Percentiles rank a stretch among this genome's conserved stretches.
These are phyloP conservation scores for Plasmodium inui DNA, from an alignment of 169 alveolate genomes.

Conservation along the genomic window DNA sequence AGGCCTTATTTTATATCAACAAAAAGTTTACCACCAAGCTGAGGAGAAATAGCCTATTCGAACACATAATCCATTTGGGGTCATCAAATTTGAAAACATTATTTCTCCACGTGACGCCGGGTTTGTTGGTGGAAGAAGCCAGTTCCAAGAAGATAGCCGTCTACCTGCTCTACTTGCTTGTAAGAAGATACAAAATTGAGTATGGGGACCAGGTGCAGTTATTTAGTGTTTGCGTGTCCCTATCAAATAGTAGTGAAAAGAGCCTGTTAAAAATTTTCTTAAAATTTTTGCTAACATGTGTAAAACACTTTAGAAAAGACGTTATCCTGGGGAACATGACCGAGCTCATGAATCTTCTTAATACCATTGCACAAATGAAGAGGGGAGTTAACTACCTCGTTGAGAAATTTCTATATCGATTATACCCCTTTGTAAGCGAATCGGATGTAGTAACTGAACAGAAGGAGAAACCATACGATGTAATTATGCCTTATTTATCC, in stretches of 20 bases:
- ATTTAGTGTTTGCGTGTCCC: constrained; percentile 21
- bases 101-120: constrained; percentile 59
- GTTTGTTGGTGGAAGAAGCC: constrained; percentile 56
- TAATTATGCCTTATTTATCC: neutral
- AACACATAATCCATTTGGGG: constrained; percentile 42
- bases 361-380: constrained; percentile 8
- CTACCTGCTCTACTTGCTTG: constrained; percentile 37
- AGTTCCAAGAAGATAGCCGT: constrained; percentile 44
- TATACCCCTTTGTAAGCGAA: neutral
- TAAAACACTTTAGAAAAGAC: constrained; percentile 13
- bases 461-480: neutral
- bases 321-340: constrained; percentile 18
- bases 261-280: constrained; percentile 22
- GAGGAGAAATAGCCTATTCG: constrained; percentile 41
- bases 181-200: constrained; percentile 47
- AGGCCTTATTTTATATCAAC: constrained; percentile 63
- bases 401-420: constrained; percentile 33
- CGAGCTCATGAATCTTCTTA: constrained; percentile 30
- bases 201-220: constrained; percentile 40
- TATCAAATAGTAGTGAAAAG: constrained; percentile 21
- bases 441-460: neutral
- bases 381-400: neutral
- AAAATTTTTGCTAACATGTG: constrained; percentile 46
- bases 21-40: constrained; percentile 47
- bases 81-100: constrained; percentile 10